Evolutionary conservation across 306 rosid species (phyloP).

Genomic region (Vachellia collinsii): DNA sequence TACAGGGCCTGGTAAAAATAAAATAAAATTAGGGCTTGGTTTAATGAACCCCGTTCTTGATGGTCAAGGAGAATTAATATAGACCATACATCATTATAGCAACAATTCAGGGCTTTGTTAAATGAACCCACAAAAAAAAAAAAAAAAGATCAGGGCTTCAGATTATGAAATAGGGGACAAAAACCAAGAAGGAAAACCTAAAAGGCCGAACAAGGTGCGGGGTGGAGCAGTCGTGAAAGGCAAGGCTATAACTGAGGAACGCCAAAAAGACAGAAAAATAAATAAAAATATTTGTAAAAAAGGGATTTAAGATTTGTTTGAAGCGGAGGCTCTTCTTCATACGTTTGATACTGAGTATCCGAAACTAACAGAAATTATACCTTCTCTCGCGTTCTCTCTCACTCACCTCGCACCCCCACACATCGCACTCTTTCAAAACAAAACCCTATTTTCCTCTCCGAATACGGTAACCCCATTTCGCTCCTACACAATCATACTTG

Average conservation of each 20-base stretch:
- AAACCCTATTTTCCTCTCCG: conserved; percentile 59
- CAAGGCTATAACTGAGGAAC: conserved; percentile 7
- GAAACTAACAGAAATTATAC: conserved; percentile 56
- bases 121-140: neutral
- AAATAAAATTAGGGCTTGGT: neutral
- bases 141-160: neutral
- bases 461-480: conserved; percentile 45
- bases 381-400: conserved; percentile 46
- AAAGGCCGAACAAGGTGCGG: neutral
- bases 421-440: conserved; percentile 45
- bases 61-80: neutral
- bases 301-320: neutral
- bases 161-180: neutral
- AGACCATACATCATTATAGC: neutral
- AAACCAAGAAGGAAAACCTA: neutral
- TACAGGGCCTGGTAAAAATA: neutral
- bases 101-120: neutral
- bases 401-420: conserved; percentile 29
- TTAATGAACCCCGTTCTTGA: neutral
- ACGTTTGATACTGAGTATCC: conserved; percentile 68
- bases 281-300: neutral
- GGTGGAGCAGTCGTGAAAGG: neutral
- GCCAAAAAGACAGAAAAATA: neutral
- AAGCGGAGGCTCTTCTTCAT: conserved; percentile 48
- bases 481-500: conserved; percentile 25